Base-by-base conservation (phyloP, 345 rosid genomes). In the Citrus sp. region DNA sequence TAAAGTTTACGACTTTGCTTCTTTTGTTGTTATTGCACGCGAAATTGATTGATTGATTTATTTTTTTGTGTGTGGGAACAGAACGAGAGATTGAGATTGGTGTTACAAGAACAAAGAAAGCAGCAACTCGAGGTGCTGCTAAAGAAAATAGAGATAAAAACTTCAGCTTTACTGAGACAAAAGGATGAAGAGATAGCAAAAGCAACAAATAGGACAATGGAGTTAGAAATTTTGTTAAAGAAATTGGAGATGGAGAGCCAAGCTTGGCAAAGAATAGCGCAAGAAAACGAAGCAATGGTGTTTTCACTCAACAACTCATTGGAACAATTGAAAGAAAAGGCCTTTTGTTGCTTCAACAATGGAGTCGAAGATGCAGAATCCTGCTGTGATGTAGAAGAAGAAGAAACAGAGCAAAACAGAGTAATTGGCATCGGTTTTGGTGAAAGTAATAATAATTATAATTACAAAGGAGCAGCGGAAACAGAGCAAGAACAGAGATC, bases 181-280 rank as follows among this genome's bases (percentile, higher is more conserved):
- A 95, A 88, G 63, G 93, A 95, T 34, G 88, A 89, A 69, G 92
- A 92, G 75, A 85, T 95, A 38, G 83, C 85, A 0, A 82, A 77
- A 56, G 98, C 92, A 0, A 73, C 77, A 18, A 89, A 65, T 46
- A 89, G 82, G 82, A 75, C 84, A 66, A 83, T 83, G 82, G 95
- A 93, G 71, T 89, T 93, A 1, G 90, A 95, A 63, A 82, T 78
- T 77, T 70, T 85, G 40, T 67, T 95, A 79, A 79, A 75, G 58
- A 93, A 70, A 76, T 80, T 88, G 40, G 90, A 92, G 80, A 78
- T 70, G 77, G 98, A 92, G 86, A 87, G 69, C 18, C 93, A 82
- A 22, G 79, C 87, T 4, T 93, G 94, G 97, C 91, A 89, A 77
- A 88, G 85, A 73, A 32, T 83, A 59, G 95, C 98, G 1, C 86